Evolutionary conservation across 2,329 filamentous ascomycete species (phyloP), one percentile per base, ranked within the genome.

Genomic region (Myriangium duriaei): DNA sequence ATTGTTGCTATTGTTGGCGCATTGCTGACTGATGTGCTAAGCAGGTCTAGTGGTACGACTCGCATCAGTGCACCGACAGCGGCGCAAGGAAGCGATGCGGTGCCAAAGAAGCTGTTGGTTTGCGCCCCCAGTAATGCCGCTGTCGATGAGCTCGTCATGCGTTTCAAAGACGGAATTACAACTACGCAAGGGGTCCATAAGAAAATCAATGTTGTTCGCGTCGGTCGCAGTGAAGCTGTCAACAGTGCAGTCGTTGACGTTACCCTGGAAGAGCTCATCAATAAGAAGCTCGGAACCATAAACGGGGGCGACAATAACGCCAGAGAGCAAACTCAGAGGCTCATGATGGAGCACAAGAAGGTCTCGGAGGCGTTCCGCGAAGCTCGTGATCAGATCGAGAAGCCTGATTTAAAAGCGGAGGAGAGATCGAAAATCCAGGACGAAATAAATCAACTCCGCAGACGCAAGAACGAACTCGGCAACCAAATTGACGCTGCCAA

Each of bases 61-160:
- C 49, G 46, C 30, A 61, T 67, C 32, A 46, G 48, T 13, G 47
- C 64, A 34, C 63, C 63, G 11, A 50, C 42, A 29, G 49, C 46
- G 3, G 41, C 36, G 30, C 18, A 19, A 10, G 49, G 46, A 4
- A 50, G 49, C 5, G 47, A 47, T 35, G 40, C 49, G 13, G 55
- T 65, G 1, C 56, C 73, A 2, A 95, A 93, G 62, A 98, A 96
- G 58, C 68, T 98, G 16, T 71, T 98, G 16, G 84, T 98, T 15
- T 98, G 91, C 54, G 91, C 91, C n/a, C 91, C 91, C 11, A 96
- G 87, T 68, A 98, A 98, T 58, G 91, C 91, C 5, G 91, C 91
- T 19, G 91, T 98, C 4, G 91, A 98, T 56, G 91, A 98, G 58
- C 58, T 98, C 45, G 91, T 98, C 12, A 77, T 95, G 57, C 80